These are phyloP conservation scores for Leptodermis oblonga DNA, from an alignment of 257 asterid species.

Conservation along the genomic window DNA sequence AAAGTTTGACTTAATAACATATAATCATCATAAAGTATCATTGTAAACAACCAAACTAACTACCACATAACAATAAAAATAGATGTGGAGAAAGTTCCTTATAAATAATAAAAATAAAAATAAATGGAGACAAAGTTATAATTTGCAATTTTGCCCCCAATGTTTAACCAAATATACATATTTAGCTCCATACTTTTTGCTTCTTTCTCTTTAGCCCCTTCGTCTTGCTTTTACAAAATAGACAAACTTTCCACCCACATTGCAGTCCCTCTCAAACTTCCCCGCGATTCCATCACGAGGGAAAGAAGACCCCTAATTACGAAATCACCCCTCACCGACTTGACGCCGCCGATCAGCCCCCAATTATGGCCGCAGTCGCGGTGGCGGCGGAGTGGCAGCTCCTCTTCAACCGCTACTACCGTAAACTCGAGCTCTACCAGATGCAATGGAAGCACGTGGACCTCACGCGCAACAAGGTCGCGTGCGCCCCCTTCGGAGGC, in stretches of 20 bases:
- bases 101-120: too few species aligned
- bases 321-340: background rate
- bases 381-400: slow-evolving; percentile 99
- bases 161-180: background rate
- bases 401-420: slow-evolving; percentile 82
- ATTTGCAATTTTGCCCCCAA: too few species aligned
- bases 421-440: slow-evolving; percentile 86
- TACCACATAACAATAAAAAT: too few species aligned
- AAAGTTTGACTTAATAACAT: too few species aligned
- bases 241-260: background rate
- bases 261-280: background rate
- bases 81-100: too few species aligned
- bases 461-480: slow-evolving; percentile 85
- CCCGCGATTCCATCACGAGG: slow-evolving; percentile 3
- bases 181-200: background rate
- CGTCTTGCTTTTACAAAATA: background rate
- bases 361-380: slow-evolving; percentile 73
- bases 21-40: too few species aligned
- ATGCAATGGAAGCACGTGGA: slow-evolving; percentile 96
- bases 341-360: too few species aligned
- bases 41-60: too few species aligned
- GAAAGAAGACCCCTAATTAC: background rate
- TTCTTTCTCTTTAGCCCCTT: background rate
- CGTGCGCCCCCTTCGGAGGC: slow-evolving; percentile 94
- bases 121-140: too few species aligned